Conservation (phyloP, 129 eudicot genomes). For the Flaveria brownii region DNA sequence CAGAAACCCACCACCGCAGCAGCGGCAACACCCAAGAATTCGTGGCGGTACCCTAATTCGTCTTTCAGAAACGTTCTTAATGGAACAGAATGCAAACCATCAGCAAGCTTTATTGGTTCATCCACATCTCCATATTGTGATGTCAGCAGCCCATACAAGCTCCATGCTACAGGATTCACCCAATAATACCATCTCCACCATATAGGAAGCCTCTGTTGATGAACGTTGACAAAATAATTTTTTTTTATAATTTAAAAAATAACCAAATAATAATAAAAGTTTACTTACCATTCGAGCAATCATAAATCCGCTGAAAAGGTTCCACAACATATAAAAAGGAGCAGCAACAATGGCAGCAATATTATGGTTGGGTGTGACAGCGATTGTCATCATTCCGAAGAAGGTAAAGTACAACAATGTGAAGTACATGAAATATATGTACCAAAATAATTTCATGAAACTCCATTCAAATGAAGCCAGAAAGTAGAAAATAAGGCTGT, state of each 20-base stretch:
- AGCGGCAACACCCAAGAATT: constrained; percentile 60
- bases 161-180: constrained; percentile 96
- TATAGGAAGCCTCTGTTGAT: constrained; percentile 67
- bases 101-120: constrained; percentile 60
- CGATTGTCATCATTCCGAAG: constrained; percentile 89
- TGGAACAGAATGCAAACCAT: constrained; percentile 52
- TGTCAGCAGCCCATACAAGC: constrained; percentile 80
- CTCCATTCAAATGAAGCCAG: constrained; percentile 78
- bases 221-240: background rate
- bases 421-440: constrained; percentile 79
- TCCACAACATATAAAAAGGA: constrained; percentile 94
- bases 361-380: constrained; percentile 82
- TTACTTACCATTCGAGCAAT: constrained; percentile 58
- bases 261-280: background rate
- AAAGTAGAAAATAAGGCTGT: constrained; percentile 70
- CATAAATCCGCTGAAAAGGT: constrained; percentile 94
- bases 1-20: constrained; percentile 69
- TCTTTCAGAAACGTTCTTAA: constrained; percentile 52
- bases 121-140: constrained; percentile 79
- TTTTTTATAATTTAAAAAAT: background rate
- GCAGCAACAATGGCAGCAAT: constrained; percentile 81
- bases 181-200: constrained; percentile 99
- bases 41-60: constrained; percentile 74
- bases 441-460: constrained; percentile 63
- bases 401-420: constrained; percentile 83